A percentile compares a stretch with the other conserved stretches of the same genome.
Conservation (phyloP, 352 stramenopile species). For the Thalassiosira mediterranea region DNA sequence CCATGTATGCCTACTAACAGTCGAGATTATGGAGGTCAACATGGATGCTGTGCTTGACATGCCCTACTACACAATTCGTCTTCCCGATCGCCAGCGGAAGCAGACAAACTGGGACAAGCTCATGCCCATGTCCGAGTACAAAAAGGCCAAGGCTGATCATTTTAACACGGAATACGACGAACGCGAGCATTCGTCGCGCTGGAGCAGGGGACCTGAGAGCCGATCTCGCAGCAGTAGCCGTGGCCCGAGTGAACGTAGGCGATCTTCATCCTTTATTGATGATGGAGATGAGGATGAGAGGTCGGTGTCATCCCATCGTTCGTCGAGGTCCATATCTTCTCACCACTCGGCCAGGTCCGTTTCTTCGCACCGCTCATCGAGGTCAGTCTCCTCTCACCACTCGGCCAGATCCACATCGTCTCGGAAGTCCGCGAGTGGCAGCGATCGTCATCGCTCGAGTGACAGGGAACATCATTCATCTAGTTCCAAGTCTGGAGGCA, state of each 20-base stretch:
- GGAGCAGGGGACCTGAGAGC: too few species aligned
- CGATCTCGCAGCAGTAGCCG: too few species aligned
- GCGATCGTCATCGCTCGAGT: too few species aligned
- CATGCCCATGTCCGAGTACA: conserved; percentile 14
- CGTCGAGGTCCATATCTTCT: conserved; percentile 1
- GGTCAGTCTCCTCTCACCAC: too few species aligned
- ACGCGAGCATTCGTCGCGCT: background rate
- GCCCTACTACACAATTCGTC: conserved; percentile 46
- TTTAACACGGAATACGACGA: background rate
- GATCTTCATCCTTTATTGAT: background rate
- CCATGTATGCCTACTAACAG: conserved; percentile 4
- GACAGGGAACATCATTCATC: too few species aligned
- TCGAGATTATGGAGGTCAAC: conserved; percentile 33
- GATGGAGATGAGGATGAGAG: conserved; percentile 5
- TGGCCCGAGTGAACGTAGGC: background rate
- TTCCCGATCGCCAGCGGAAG: conserved; percentile 26
- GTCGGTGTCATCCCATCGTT: conserved; percentile 11
- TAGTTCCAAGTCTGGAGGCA: too few species aligned
- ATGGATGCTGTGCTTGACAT: conserved; percentile 45
- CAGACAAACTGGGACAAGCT: conserved; percentile 40
- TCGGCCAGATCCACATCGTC: too few species aligned
- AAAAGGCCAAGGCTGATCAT: background rate
- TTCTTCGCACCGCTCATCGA: too few species aligned
- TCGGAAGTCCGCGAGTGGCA: too few species aligned
- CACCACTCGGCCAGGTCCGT: too few species aligned